Evolutionary conservation across 2,329 filamentous ascomycete genomes (phyloP).

Genomic region (Aschersonia sp.): DNA sequence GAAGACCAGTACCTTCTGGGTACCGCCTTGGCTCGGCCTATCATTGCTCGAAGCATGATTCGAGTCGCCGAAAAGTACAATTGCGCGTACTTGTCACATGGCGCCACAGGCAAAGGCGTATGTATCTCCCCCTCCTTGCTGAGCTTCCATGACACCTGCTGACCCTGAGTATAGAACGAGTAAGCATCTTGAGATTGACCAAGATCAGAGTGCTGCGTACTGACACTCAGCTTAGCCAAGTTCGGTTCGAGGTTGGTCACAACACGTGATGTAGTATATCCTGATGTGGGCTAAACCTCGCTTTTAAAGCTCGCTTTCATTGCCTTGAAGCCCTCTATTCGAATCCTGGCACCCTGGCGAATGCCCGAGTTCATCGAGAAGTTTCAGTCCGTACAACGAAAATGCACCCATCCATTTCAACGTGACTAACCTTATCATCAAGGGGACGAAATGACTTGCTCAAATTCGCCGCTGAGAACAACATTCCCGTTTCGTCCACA

Average conservation of each 20-base stretch:
- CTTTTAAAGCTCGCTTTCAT: too few species aligned
- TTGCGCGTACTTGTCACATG: conserved; percentile 25
- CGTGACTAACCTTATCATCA: conserved; percentile 6
- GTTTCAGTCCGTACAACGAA: neutral
- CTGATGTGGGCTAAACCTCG: too few species aligned
- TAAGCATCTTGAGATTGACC: neutral
- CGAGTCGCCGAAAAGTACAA: conserved; percentile 19
- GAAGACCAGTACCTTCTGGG: conserved; percentile 35
- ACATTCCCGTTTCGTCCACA: conserved; percentile 59
- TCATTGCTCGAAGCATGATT: conserved; percentile 51
- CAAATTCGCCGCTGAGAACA: conserved; percentile 50
- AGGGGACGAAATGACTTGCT: conserved; percentile 56
- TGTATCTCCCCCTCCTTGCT: neutral
- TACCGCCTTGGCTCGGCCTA: conserved; percentile 46
- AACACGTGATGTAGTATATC: too few species aligned
- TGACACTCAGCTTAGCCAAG: conserved; percentile 1
- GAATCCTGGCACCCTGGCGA: conserved; percentile 36
- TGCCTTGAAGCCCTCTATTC: too few species aligned
- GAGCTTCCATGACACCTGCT: too few species aligned
- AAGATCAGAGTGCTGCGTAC: neutral
- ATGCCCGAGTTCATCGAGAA: conserved; percentile 38
- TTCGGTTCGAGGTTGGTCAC: conserved; percentile 11
- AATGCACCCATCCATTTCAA: conserved; percentile 46
- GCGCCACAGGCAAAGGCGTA: conserved; percentile 10
- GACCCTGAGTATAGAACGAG: too few species aligned